Conservation (phyloP, 116 monocot species). For the Papilionanthe hybrid region DNA sequence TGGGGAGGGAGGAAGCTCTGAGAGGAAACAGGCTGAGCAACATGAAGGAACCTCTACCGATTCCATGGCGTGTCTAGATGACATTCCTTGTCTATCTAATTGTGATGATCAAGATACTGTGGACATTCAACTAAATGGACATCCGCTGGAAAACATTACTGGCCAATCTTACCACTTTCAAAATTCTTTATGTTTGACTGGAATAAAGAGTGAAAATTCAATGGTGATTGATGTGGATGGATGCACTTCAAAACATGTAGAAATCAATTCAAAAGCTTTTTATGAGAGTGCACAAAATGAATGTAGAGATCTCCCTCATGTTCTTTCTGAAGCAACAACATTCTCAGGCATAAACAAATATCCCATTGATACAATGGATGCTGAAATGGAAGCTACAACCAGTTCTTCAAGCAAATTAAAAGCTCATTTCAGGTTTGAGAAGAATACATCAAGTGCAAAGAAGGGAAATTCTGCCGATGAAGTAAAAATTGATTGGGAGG, state of each 20-base stretch:
- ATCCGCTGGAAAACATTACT: background rate
- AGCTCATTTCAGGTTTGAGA: conserved; percentile 8
- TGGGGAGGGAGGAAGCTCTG: background rate
- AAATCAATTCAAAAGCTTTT: conserved; percentile 1
- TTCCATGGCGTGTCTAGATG: background rate
- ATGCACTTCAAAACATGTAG: background rate
- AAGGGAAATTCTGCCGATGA: conserved; percentile 16
- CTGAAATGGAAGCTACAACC: background rate
- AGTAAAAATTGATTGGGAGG: conserved; percentile 47
- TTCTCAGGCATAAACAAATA: background rate
- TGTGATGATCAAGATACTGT: conserved; percentile 9
- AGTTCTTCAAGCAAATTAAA: background rate
- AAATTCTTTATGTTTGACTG: background rate
- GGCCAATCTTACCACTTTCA: background rate
- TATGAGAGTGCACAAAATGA: background rate
- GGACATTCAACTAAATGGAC: conserved; percentile 2
- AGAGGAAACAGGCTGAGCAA: background rate
- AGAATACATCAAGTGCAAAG: conserved; percentile 9
- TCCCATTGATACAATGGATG: background rate
- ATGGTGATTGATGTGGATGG: conserved; percentile 2
- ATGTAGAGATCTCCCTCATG: background rate
- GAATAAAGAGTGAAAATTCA: conserved; percentile 1
- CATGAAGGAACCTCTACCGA: background rate
- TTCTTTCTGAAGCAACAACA: conserved; percentile 1
- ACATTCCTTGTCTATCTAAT: background rate